Base-by-base conservation (phyloP, 805 yeast genomes). In the Priceomyces carsonii region DNA sequence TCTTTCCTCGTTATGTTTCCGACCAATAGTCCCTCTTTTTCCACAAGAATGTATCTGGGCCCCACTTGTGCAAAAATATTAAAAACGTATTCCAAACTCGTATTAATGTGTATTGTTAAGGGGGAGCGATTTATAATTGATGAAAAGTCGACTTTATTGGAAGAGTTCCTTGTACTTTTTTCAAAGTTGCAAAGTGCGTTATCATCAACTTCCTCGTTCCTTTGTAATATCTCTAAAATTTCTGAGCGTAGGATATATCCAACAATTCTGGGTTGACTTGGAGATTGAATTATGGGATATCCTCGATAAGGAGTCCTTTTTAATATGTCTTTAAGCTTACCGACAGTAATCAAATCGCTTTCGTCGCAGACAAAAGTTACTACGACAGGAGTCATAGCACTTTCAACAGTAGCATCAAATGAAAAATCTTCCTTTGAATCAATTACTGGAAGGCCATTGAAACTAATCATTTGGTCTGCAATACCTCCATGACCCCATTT, bases 1-100 rank as follows among this genome's bases (percentile, higher is more conserved):
- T 90, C 98, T 51, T 93, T 93, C 38, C 90, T 72, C 0, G 96
- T 87, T 1, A 95, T 63, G n/a, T 87, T 52, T 0, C 99, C 99
- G 10, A 70, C 71, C 12, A 87, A 52, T 2, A 53, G 42, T 1
- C 90, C 93, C 19, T 71, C 59, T 8, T 41, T 39, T 36, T 81
- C 83, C 2, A 86, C 82, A 26, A 83, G 67, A 1, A 93, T 70
- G 18, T 80, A 73, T 28, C 85, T 68, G 6, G 96, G 95, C 0
- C 98, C 96, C 18, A 89, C 53, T 44, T 82, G 80, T 39, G 77
- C 73, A 55, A 93, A 91, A 16, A 88, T 60, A 22, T 83, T 82
- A 40, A 81, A 60, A 1, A 82, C 73, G 18, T 75, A 68, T 42
- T 82, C 84, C 20, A 90, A 57, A 0, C 84, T 70, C 0, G 81